Evolutionary conservation across 1,284 basidiomycete genomes (phyloP).

Genomic region (Moesziomyces sp.): DNA sequence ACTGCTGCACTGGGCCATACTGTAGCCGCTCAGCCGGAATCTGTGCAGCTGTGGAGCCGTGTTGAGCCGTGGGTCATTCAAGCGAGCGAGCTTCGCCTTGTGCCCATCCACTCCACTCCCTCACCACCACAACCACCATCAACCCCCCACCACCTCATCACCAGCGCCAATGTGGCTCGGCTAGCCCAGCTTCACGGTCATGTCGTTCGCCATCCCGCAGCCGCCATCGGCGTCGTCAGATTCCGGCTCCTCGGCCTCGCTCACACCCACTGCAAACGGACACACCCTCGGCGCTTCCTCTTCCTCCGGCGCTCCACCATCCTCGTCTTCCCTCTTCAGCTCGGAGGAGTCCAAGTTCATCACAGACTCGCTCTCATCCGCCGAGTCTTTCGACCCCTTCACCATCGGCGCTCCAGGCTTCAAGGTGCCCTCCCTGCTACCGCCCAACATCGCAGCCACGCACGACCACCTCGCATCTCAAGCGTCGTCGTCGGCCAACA

Average conservation of each 20-base stretch:
- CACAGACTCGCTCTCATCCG: slow-evolving; percentile 51
- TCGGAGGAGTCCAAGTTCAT: slow-evolving; percentile 59
- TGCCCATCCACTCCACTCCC: background rate
- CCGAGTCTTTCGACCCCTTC: slow-evolving; percentile 60
- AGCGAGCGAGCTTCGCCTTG: too few species aligned
- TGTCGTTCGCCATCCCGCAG: slow-evolving; percentile 41
- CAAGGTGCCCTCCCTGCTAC: slow-evolving; percentile 56
- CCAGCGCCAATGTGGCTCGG: background rate
- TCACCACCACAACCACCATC: background rate
- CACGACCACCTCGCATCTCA: slow-evolving; percentile 18
- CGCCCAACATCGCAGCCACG: slow-evolving; percentile 46
- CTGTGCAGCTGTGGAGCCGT: too few species aligned
- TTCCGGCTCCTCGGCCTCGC: slow-evolving; percentile 43
- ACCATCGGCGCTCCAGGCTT: slow-evolving; percentile 58
- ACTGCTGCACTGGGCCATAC: too few species aligned
- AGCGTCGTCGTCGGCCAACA: background rate
- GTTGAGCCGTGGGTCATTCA: too few species aligned
- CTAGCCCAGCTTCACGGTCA: background rate
- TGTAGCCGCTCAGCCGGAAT: too few species aligned
- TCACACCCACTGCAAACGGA: slow-evolving; percentile 38
- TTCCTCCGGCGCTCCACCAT: slow-evolving; percentile 6
- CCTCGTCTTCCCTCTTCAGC: slow-evolving; percentile 49
- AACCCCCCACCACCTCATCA: background rate
- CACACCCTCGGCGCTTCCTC: slow-evolving; percentile 13
- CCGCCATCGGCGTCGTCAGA: slow-evolving; percentile 40